Evolutionary conservation across 495 filamentous ascomycete species (phyloP).

Genomic region (Staphylotrichum tortipilum): DNA sequence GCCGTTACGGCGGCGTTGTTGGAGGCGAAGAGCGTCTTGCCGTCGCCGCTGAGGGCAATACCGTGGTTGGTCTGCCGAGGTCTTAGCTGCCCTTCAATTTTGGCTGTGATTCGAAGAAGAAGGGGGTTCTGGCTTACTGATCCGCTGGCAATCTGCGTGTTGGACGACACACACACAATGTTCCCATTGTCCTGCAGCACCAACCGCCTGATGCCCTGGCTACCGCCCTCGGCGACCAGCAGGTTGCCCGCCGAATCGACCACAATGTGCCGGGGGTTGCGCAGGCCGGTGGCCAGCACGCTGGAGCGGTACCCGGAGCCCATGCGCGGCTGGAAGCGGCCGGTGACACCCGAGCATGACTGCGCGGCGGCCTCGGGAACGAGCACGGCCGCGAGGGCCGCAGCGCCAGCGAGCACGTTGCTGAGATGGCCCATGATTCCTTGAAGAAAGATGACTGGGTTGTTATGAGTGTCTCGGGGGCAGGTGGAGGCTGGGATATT

Average conservation of each 20-base stretch:
- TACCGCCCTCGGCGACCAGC: slow-evolving; percentile 45
- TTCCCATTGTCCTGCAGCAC: slow-evolving; percentile 40
- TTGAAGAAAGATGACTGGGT: background rate
- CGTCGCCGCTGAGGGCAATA: slow-evolving; percentile 49
- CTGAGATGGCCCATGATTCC: slow-evolving; percentile 4
- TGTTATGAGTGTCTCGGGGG: no score
- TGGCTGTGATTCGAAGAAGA: background rate
- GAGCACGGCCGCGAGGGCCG: slow-evolving; percentile 2
- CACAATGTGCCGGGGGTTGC: slow-evolving; percentile 25
- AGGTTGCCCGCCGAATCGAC: slow-evolving; percentile 50
- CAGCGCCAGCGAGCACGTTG: slow-evolving; percentile 1
- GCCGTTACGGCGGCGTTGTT: slow-evolving; percentile 43
- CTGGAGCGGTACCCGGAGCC: slow-evolving; percentile 45
- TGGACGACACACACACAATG: slow-evolving; percentile 38
- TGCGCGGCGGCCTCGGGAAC: slow-evolving; percentile 6
- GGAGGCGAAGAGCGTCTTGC: slow-evolving; percentile 54
- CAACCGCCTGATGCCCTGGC: slow-evolving; percentile 39
- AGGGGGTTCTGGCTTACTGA: slow-evolving; percentile 27
- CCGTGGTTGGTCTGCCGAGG: slow-evolving; percentile 51
- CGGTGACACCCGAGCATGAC: slow-evolving; percentile 9
- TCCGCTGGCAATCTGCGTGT: slow-evolving; percentile 28
- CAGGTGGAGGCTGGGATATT: no score
- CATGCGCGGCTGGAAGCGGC: slow-evolving; percentile 28
- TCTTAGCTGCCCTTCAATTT: background rate
- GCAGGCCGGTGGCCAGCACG: slow-evolving; percentile 44